Conservation (phyloP, 2,329 filamentous ascomycete genomes). For the Massarina eburnea region DNA sequence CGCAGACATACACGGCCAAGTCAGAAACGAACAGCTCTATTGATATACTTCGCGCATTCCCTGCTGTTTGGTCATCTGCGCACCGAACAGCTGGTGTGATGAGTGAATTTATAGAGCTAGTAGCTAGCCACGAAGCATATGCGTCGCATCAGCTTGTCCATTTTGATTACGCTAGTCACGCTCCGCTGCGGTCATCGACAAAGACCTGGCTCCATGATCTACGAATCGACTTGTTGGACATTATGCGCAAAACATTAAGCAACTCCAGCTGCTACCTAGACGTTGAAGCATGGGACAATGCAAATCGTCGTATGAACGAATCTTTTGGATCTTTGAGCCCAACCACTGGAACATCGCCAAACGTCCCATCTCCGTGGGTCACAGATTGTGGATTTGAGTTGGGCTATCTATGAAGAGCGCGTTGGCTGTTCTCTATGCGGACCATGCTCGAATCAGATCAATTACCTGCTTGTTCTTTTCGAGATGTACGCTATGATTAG, state of each 20-base stretch:
- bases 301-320: not conserved
- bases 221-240: not conserved
- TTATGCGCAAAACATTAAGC: constrained; percentile 1
- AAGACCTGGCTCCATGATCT: not conserved
- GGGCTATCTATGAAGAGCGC: not conserved
- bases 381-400: not conserved
- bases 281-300: not conserved
- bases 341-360: not conserved
- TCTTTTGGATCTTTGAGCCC: not conserved
- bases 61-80: not conserved
- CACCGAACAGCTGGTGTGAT: constrained; percentile 1
- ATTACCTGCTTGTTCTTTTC: constrained; percentile 39
- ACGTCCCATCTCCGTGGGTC: not conserved
- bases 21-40: not conserved
- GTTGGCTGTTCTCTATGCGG: not conserved
- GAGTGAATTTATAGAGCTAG: constrained; percentile 1
- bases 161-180: not conserved
- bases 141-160: not conserved
- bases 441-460: constrained; percentile 6
- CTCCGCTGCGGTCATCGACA: not conserved
- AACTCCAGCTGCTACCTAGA: constrained; percentile 1
- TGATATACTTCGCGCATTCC: constrained; percentile 1
- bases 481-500: constrained; percentile 43
- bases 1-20: not conserved
- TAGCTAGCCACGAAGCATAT: not conserved